Evolutionary conservation across 306 rosid species (phyloP).

Genomic region (Casuarina glauca): DNA sequence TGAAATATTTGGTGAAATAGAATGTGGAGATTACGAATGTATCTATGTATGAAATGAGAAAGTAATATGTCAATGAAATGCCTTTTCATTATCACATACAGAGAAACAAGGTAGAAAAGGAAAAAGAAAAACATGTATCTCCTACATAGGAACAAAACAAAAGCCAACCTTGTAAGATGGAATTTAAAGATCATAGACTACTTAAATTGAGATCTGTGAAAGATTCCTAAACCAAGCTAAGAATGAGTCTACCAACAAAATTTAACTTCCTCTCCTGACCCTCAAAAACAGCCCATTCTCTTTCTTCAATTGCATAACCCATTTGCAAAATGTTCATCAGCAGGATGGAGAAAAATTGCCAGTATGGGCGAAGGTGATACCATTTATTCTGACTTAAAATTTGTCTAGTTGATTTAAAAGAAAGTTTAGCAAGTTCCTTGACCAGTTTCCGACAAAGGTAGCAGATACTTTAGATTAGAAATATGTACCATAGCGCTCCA

Average conservation of each 20-base stretch:
- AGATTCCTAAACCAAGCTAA: neutral
- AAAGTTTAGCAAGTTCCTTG: neutral
- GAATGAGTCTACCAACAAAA: neutral
- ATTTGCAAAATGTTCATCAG: neutral
- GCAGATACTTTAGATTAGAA: neutral
- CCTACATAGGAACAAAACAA: neutral
- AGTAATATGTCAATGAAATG: neutral
- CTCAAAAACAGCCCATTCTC: neutral
- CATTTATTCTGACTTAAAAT: neutral
- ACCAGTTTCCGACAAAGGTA: neutral
- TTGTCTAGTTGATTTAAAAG: neutral
- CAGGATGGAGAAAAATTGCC: neutral
- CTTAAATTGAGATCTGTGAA: neutral
- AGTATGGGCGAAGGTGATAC: no score
- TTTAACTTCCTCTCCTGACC: neutral
- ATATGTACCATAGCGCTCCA: neutral
- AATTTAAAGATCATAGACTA: neutral
- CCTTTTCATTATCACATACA: neutral
- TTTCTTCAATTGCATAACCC: neutral
- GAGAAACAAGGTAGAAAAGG: neutral
- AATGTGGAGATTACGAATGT: neutral
- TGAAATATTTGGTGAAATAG: neutral
- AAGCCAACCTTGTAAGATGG: neutral
- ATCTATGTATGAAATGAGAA: neutral
- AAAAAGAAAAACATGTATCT: neutral